Conservation (phyloP, 345 rosid genomes). For the Erysimum cheiranthoides region DNA sequence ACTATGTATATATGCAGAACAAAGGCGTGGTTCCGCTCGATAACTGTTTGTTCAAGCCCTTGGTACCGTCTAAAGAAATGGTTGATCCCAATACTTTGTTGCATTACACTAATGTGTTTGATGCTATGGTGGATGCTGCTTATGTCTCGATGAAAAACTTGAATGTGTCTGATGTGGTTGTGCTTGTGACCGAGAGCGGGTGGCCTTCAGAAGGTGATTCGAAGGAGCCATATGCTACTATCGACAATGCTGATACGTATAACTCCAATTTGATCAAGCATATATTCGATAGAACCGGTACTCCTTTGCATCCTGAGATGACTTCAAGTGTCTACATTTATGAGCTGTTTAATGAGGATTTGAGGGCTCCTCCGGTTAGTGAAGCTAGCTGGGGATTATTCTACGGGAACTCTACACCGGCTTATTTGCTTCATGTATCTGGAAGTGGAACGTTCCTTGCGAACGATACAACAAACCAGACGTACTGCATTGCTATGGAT, state of each 20-base stretch:
- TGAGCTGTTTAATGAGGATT: conserved; percentile 91
- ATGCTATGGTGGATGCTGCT: conserved; percentile 95
- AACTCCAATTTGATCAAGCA: conserved; percentile 94
- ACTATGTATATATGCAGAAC: conserved; percentile 94
- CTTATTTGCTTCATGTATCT: conserved; percentile 90
- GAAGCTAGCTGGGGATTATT: conserved; percentile 97
- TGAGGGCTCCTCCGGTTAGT: conserved; percentile 72
- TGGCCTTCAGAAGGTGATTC: conserved; percentile 92
- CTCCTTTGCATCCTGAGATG: conserved; percentile 86
- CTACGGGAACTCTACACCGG: conserved; percentile 78
- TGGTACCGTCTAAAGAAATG: conserved; percentile 93
- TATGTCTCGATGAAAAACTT: conserved; percentile 91
- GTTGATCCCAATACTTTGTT: conserved; percentile 95
- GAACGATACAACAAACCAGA: conserved; percentile 90
- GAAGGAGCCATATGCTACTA: conserved; percentile 85
- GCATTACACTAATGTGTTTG: conserved; percentile 93
- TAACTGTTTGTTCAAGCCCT: conserved; percentile 82
- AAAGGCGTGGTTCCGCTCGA: conserved; percentile 96
- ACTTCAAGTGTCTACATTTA: conserved; percentile 80
- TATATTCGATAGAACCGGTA: conserved; percentile 76
- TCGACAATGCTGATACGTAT: conserved; percentile 85
- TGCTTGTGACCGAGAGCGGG: conserved; percentile 85
- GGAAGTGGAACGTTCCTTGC: conserved; percentile 89
- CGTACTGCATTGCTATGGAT: conserved; percentile 82
- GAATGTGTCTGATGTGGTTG: conserved; percentile 75